These are phyloP conservation scores for Ophidiomyces ophidiicola DNA, from an alignment of 2,329 filamentous ascomycete species.

Conservation along the genomic window DNA sequence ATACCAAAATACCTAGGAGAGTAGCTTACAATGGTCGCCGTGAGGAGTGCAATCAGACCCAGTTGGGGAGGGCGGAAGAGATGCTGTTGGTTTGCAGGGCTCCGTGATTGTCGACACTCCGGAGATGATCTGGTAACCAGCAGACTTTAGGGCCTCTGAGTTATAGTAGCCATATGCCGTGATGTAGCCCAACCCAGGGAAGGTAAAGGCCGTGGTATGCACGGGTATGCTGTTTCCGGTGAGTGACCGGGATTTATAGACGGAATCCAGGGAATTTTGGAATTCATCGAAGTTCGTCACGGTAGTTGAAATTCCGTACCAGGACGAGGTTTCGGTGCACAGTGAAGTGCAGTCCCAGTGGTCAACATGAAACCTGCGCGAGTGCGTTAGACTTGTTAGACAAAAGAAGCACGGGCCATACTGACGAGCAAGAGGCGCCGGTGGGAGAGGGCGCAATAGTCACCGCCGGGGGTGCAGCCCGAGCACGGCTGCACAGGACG, in stretches of 20 bases:
- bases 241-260: conserved; percentile 1
- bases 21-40: too few relatives aligned
- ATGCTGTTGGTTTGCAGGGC: neutral
- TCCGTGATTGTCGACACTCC: conserved; percentile 6
- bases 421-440: conserved; percentile 4
- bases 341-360: conserved; percentile 7
- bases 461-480: neutral
- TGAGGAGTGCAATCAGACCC: too few relatives aligned
- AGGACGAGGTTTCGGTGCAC: neutral
- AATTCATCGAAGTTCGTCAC: conserved; percentile 4
- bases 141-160: conserved; percentile 7
- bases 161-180: conserved; percentile 7
- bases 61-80: conserved; percentile 7
- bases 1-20: too few relatives aligned
- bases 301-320: conserved; percentile 3
- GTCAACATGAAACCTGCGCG: conserved; percentile 3
- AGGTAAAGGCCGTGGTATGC: conserved; percentile 4
- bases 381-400: neutral
- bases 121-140: conserved; percentile 7
- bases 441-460: conserved; percentile 1
- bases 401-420: neutral
- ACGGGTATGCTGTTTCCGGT: conserved; percentile 4
- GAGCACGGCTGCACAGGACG: conserved; percentile 1
- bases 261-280: conserved; percentile 5
- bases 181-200: conserved; percentile 5